Percentiles rank a stretch among this genome's conserved stretches.
phyloP scores from a whole-genome alignment of 306 rosid species.

The Morella rubra region DNA sequence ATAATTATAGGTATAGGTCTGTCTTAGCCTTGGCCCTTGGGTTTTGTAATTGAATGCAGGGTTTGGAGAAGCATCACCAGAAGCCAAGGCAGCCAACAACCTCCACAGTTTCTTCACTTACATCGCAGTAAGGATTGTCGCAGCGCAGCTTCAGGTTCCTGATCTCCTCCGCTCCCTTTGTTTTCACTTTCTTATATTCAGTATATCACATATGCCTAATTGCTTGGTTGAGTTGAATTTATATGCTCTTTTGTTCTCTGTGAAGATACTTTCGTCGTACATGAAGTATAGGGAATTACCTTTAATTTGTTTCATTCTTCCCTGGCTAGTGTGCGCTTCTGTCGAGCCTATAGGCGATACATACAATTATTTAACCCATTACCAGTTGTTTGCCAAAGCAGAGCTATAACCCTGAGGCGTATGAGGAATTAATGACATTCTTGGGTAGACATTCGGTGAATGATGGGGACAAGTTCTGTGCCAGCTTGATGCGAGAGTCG shows the following conservation, averaged over 20 bases:
- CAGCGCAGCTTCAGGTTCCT: conserved; percentile 87
- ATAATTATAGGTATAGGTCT: too few species aligned
- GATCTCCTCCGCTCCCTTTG: not conserved
- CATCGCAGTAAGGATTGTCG: conserved; percentile 70
- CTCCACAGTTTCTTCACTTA: conserved; percentile 88
- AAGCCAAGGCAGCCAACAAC: conserved; percentile 77
- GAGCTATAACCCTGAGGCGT: conserved; percentile 89
- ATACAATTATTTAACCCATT: conserved; percentile 9
- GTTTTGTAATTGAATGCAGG: conserved; percentile 44
- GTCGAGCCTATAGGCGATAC: too few species aligned
- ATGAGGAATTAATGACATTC: conserved; percentile 77
- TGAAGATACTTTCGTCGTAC: not conserved
- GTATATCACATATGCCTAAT: not conserved
- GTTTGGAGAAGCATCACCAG: conserved; percentile 93
- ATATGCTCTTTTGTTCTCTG: not conserved
- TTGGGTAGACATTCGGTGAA: conserved; percentile 60
- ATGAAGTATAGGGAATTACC: not conserved
- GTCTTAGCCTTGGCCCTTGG: too few species aligned
- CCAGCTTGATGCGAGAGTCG: conserved; percentile 82
- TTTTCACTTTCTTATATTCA: conserved; percentile 5
- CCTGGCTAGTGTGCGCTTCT: too few species aligned
- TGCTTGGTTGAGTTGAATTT: not conserved
- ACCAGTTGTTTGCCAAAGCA: conserved; percentile 40
- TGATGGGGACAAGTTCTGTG: conserved; percentile 89
- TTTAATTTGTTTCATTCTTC: too few species aligned